Evolutionary conservation across 805 yeast species (phyloP).

Genomic region (Cyberlindnera americana): DNA sequence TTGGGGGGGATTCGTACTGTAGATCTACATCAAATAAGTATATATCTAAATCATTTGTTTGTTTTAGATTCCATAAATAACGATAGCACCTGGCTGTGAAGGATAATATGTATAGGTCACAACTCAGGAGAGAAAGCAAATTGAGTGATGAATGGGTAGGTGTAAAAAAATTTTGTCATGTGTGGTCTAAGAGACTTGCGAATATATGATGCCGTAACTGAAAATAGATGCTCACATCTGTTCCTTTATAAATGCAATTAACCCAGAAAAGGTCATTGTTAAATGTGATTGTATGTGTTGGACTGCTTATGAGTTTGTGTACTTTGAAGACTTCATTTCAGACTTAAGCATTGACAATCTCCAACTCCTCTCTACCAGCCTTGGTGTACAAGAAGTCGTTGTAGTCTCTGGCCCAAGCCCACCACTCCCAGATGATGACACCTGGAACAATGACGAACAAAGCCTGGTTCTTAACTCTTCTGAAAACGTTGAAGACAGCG

Average conservation of each 20-base stretch:
- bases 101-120: slow-evolving; percentile 3
- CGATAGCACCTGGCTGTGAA: slow-evolving; percentile 5
- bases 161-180: no score
- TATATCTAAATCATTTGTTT: background rate
- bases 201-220: no score
- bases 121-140: background rate
- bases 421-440: slow-evolving; percentile 75
- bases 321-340: no score
- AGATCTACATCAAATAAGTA: background rate
- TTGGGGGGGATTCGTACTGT: no score
- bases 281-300: no score
- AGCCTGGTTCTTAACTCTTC: slow-evolving; percentile 87
- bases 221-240: background rate
- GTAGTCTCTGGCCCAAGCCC: slow-evolving; percentile 86
- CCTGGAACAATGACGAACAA: slow-evolving; percentile 77
- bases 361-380: slow-evolving; percentile 95
- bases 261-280: no score
- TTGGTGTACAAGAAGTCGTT: slow-evolving; percentile 93
- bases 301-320: no score
- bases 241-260: background rate
- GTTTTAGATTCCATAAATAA: slow-evolving; percentile 11
- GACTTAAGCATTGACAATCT: slow-evolving; percentile 45
- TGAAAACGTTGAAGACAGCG: slow-evolving; percentile 88
- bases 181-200: no score
- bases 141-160: background rate